phyloP scores from a whole-genome alignment of 140 eudicot species.

The Senecio squalidus region DNA sequence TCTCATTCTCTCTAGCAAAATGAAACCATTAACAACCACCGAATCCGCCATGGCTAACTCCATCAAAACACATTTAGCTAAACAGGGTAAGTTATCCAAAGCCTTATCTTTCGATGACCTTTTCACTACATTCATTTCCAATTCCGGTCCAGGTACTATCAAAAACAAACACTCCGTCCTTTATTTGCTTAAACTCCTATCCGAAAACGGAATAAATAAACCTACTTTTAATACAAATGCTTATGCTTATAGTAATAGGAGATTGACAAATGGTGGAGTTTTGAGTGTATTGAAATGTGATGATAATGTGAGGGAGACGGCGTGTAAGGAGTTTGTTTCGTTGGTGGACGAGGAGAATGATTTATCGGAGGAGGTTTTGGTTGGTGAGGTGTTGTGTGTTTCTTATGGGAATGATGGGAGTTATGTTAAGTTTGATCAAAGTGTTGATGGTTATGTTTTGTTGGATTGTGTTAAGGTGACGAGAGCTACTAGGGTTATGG shows the following conservation, averaged over 20 bases:
- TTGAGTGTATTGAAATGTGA: conserved; percentile 49
- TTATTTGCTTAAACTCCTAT: conserved; percentile 66
- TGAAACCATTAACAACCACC: conserved; percentile 50
- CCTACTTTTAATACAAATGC: not conserved
- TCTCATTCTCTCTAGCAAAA: conserved; percentile 73
- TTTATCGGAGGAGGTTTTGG: conserved; percentile 71
- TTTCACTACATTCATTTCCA: conserved; percentile 44
- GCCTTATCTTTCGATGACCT: conserved; percentile 73
- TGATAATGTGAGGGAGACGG: conserved; percentile 44
- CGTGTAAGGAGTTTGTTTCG: conserved; percentile 45
- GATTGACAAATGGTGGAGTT: conserved; percentile 56
- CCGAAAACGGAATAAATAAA: conserved; percentile 49
- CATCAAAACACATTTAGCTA: conserved; percentile 65
- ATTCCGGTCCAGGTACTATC: conserved; percentile 68
- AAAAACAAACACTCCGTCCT: conserved; percentile 65
- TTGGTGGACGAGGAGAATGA: conserved; percentile 54
- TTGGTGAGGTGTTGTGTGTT: conserved; percentile 73
- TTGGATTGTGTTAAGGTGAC: conserved; percentile 42
- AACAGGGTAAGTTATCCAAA: conserved; percentile 69
- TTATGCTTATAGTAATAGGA: not conserved
- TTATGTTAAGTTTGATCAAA: conserved; percentile 59
- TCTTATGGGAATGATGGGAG: conserved; percentile 79
- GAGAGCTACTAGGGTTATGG: conserved; percentile 51
- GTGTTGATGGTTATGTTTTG: conserved; percentile 51
- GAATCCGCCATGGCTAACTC: conserved; percentile 69